These are phyloP conservation scores for Colletotrichum eremochloae DNA, from an alignment of 2,329 filamentous ascomycete species.

Conservation along the genomic window DNA sequence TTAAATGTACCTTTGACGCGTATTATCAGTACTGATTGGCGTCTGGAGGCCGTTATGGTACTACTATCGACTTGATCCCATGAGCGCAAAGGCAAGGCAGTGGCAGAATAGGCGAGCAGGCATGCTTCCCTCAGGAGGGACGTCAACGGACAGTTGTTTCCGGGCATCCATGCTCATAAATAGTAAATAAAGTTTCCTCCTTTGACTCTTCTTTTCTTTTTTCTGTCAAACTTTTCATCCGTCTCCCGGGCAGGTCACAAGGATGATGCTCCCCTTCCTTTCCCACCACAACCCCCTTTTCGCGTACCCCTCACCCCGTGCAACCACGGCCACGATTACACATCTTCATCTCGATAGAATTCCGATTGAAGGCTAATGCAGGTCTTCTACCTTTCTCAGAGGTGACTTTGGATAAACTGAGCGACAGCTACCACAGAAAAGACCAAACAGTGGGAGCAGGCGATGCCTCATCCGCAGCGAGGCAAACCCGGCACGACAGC, in stretches of 20 bases:
- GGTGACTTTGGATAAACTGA: no score
- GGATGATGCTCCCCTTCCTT: not conserved
- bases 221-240: not conserved
- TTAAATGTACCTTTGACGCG: no score
- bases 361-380: fast-evolving
- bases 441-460: not conserved
- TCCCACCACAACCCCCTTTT: not conserved
- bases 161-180: not conserved
- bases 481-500: not conserved
- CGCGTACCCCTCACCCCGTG: no score
- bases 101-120: not conserved
- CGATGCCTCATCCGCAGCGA: not conserved
- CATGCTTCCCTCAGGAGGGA: not conserved
- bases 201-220: not conserved
- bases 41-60: not conserved
- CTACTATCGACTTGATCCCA: not conserved
- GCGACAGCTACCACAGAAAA: no score
- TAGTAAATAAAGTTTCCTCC: not conserved
- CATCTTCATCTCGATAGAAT: not conserved
- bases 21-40: not conserved
- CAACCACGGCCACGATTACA: no score
- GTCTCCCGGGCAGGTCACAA: not conserved
- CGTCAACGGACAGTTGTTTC: not conserved
- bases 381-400: not conserved
- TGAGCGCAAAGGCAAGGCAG: not conserved